These are phyloP conservation scores for Rhizoctonia solani DNA, from an alignment of 1,284 basidiomycete species.

Conservation along the genomic window DNA sequence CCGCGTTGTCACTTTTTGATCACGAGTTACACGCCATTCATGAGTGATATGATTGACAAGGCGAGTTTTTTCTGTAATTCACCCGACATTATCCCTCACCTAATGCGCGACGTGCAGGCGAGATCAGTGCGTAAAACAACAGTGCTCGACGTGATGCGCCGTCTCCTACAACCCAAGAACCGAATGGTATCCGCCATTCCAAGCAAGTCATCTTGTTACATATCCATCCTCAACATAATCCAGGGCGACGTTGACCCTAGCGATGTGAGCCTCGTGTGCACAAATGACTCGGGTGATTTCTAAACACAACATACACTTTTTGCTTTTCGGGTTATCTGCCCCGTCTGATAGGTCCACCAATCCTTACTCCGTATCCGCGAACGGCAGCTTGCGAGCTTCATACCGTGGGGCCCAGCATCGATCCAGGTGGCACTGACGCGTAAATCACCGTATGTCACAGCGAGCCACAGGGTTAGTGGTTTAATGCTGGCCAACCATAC, in stretches of 20 bases:
- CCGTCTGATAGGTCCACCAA: slow-evolving; percentile 81
- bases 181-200: slow-evolving; percentile 96
- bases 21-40: slow-evolving; percentile 99
- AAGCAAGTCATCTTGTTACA: slow-evolving; percentile 92
- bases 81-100: not conserved
- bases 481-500: slow-evolving; percentile 99
- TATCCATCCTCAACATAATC: slow-evolving; percentile 98
- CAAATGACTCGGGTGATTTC: not conserved
- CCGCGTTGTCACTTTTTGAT: slow-evolving; percentile 99
- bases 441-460: slow-evolving; percentile 84
- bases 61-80: slow-evolving; percentile 49
- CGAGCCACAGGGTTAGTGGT: slow-evolving; percentile 92
- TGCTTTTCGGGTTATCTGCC: not conserved
- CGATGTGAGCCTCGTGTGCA: slow-evolving; percentile 63
- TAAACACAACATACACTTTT: not conserved
- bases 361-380: slow-evolving; percentile 95
- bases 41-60: slow-evolving; percentile 93
- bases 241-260: slow-evolving; percentile 98
- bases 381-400: slow-evolving; percentile 95
- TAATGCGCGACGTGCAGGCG: slow-evolving; percentile 55
- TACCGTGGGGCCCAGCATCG: slow-evolving; percentile 98
- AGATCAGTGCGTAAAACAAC: slow-evolving; percentile 91
- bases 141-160: slow-evolving; percentile 97
- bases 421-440: slow-evolving; percentile 97
- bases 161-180: slow-evolving; percentile 96